These are phyloP conservation scores for Xylaria hypoxylon DNA, from an alignment of 2,329 filamentous ascomycete genomes.

Conservation along the genomic window DNA sequence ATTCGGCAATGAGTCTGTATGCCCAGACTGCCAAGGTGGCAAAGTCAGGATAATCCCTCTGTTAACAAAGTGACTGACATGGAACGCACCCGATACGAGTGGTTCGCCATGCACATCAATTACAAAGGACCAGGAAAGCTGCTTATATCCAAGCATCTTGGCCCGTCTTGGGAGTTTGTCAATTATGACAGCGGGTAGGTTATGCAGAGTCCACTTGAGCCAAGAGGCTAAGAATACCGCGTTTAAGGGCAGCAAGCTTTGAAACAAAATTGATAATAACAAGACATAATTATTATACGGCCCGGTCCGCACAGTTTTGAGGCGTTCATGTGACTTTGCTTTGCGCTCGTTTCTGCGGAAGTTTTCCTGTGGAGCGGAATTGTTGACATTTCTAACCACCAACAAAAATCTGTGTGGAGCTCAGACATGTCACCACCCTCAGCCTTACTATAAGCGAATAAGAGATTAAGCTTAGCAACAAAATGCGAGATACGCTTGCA, in stretches of 20 bases:
- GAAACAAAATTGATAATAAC: constrained; percentile 11
- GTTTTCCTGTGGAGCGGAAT: neutral
- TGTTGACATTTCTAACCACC: neutral
- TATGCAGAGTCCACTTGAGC: constrained; percentile 24
- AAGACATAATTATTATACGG: neutral
- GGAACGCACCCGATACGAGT: constrained; percentile 18
- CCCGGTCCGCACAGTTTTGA: neutral
- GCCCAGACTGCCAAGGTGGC: constrained; percentile 34
- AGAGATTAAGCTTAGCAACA: constrained; percentile 11
- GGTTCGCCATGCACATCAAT: constrained; percentile 27
- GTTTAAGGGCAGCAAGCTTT: constrained; percentile 16
- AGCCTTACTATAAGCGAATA: constrained; percentile 23
- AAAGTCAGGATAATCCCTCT: constrained; percentile 28
- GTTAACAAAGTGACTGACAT: constrained; percentile 9
- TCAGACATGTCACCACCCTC: constrained; percentile 4
- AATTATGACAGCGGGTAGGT: constrained; percentile 28
- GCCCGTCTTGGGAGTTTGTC: constrained; percentile 33
- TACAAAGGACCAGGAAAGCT: constrained; percentile 23
- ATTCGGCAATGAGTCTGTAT: constrained; percentile 29
- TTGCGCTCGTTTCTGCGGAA: neutral
- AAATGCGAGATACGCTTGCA: constrained; percentile 21
- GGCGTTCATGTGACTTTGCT: constrained; percentile 1
- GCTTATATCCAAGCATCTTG: constrained; percentile 30
- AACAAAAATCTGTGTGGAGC: neutral
- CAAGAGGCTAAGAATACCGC: constrained; percentile 20